These are phyloP conservation scores for Stentor coeruleus DNA, from an alignment of 73 alveolate species.

Conservation along the genomic window DNA sequence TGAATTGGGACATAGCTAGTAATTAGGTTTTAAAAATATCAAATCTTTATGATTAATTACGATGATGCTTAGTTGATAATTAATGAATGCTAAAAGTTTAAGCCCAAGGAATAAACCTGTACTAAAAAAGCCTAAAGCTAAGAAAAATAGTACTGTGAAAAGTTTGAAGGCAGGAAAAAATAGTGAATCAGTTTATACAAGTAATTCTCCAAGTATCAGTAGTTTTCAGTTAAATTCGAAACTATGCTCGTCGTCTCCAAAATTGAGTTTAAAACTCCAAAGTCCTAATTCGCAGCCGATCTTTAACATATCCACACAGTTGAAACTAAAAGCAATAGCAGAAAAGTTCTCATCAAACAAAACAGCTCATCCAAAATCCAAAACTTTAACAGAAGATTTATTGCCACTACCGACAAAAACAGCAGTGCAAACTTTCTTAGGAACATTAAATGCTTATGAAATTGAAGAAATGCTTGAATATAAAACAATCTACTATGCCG, in stretches of 20 bases:
- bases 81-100: background rate
- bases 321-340: background rate
- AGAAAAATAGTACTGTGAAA: background rate
- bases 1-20: background rate
- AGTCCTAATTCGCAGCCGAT: background rate
- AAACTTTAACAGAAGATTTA: background rate
- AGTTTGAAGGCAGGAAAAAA: background rate
- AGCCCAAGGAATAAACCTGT: background rate
- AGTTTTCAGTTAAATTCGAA: background rate
- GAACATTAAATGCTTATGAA: background rate
- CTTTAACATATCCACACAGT: background rate
- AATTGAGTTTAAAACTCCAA: background rate
- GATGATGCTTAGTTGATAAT: too few species aligned
- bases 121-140: background rate
- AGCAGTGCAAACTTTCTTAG: background rate
- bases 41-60: too few species aligned
- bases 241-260: background rate
- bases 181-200: background rate
- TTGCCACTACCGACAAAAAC: background rate
- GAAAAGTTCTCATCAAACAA: background rate
- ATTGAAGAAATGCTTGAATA: background rate
- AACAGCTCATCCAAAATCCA: too few species aligned
- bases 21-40: too few species aligned
- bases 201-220: background rate
- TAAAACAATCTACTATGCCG: conserved; percentile 20